Base-by-base conservation (phyloP, 371 early-diverging fungal species). In the Gilbertella persicaria region DNA sequence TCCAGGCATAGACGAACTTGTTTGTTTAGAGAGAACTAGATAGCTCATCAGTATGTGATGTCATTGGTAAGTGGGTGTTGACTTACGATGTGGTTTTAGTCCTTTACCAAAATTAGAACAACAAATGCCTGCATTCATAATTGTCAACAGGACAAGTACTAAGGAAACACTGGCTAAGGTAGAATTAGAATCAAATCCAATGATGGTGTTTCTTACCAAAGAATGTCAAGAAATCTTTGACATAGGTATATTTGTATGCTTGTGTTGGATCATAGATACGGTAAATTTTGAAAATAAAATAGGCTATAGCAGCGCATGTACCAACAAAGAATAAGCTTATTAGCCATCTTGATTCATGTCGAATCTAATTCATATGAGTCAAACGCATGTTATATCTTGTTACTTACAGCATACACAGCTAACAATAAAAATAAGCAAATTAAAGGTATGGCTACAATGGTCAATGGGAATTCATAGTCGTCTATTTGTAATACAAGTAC, bases 51-150 rank as follows among this genome's bases (percentile, higher is more conserved):
- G 13, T 41, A 41, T 1, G 12, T 13, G 16, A 21, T 19, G 6
- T 20, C 23, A 30, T 44, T 3, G 2, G n/a, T n/a, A n/a, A 33
- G 13, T 28, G 16, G 4, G 25, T 5, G n/a, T 35, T n/a, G 14
- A 64, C 71, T 67, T 69, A 72, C 73, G 48, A 53, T 75, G 76
- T 12, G 68, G 46, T 65, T 89, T 90, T 21, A 96, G 71, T 0
- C 96, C 96, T 49, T 86, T 86, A 35, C 85, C 89, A 80, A 96
- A 96, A 69, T 93, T 93, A 4, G 70, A 66, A 71, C 81, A 80
- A 58, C 95, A 96, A 7, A 87, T 58, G 14, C 78, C 71, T 7
- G 88, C 82, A 62, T 87, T 88, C 23, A 78, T 66, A 29, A 89
- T 73, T 0, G 94, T 94, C 45, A 80, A 46, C 0, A 88, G 56